Evolutionary conservation across 805 yeast species (phyloP).

Genomic region (Cyberlindnera amylophila): DNA sequence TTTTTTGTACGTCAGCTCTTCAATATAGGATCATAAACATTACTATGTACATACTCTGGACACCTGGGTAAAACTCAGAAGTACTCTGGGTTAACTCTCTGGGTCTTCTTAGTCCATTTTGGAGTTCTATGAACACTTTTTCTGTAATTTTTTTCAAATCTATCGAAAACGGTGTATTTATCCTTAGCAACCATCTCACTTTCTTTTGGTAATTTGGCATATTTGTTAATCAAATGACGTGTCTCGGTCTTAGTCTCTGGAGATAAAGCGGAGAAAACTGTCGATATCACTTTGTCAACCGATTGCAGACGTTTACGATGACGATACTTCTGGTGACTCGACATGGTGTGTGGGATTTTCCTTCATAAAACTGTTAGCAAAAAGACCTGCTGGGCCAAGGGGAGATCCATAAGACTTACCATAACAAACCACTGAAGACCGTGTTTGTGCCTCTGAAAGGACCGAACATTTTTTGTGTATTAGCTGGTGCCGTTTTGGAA

Average conservation of each 20-base stretch:
- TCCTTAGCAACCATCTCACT: slow-evolving; percentile 74
- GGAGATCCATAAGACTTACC: slow-evolving; percentile 37
- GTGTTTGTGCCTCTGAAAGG: slow-evolving; percentile 60
- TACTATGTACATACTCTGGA: not conserved
- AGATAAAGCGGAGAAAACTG: slow-evolving; percentile 49
- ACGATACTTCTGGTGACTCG: slow-evolving; percentile 75
- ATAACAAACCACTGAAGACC: slow-evolving; percentile 68
- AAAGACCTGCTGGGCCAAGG: no score
- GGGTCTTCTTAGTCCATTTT: slow-evolving; percentile 83
- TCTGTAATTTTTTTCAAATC: slow-evolving; percentile 72
- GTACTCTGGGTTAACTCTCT: slow-evolving; percentile 68
- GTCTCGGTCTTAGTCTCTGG: slow-evolving; percentile 14
- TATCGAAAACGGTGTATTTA: slow-evolving; percentile 84
- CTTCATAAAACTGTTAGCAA: no score
- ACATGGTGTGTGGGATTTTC: slow-evolving; percentile 77
- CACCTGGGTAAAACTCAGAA: slow-evolving; percentile 19
- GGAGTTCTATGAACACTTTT: slow-evolving; percentile 86
- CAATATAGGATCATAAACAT: not conserved
- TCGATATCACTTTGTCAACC: slow-evolving; percentile 77
- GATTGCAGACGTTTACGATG: slow-evolving; percentile 77
- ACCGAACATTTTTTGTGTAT: slow-evolving; percentile 50
- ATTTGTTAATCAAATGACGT: slow-evolving; percentile 27
- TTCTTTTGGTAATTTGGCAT: slow-evolving; percentile 68
- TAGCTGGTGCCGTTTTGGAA: not conserved
- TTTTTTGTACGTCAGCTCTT: not conserved